phyloP scores from a whole-genome alignment of 345 rosid species.

The Eucalyptus cloeziana region DNA sequence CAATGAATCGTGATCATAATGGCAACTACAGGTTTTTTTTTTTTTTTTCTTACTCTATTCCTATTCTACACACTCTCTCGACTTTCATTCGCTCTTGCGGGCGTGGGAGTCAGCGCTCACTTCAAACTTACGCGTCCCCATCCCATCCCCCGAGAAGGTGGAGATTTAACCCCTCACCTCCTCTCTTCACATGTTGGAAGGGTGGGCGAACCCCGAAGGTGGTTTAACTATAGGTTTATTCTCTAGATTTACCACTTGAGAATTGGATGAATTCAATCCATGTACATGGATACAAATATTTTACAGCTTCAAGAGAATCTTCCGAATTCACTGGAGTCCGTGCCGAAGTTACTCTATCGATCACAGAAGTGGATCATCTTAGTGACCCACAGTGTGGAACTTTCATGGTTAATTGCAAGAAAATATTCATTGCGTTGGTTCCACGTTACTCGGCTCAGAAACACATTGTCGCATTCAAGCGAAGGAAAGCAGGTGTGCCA shows the following conservation, averaged over 20 bases:
- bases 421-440: not conserved
- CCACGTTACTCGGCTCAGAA: not conserved
- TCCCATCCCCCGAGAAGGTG: too few species aligned
- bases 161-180: too few species aligned
- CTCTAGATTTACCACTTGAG: not conserved
- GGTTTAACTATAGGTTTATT: not conserved
- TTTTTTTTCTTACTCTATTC: too few species aligned
- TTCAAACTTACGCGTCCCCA: too few species aligned
- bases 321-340: not conserved
- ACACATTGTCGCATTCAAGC: not conserved
- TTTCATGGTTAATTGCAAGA: not conserved
- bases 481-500: not conserved
- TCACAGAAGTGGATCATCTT: not conserved
- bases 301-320: not conserved
- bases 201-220: too few species aligned
- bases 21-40: not conserved
- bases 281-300: not conserved
- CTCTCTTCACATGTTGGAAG: too few species aligned
- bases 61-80: too few species aligned
- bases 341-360: not conserved
- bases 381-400: not conserved
- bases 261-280: not conserved
- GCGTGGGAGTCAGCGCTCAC: too few species aligned
- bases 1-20: not conserved
- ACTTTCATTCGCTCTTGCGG: too few species aligned